These are phyloP conservation scores for Dimargaris verticillata DNA, from an alignment of 192 early-diverging fungal genomes.

Conservation along the genomic window DNA sequence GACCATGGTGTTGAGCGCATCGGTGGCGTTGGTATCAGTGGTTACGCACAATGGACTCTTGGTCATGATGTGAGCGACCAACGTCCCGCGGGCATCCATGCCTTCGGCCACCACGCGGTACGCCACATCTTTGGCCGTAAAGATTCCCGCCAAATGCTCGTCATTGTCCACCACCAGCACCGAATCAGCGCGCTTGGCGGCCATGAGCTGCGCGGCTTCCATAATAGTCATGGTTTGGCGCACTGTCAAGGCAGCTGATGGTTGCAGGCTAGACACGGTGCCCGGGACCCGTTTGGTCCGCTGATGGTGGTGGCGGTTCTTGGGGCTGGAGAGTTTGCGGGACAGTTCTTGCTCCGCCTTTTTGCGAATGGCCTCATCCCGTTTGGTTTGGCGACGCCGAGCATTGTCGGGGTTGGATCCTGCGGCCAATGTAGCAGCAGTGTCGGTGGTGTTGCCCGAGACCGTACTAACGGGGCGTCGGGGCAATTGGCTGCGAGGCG, in stretches of 20 bases:
- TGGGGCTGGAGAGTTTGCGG: slow-evolving; percentile 31
- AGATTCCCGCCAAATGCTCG: slow-evolving; percentile 82
- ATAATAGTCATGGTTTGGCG: slow-evolving; percentile 56
- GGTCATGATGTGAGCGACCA: slow-evolving; percentile 82
- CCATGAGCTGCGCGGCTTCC: slow-evolving; percentile 87
- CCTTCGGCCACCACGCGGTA: slow-evolving; percentile 82
- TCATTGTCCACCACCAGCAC: slow-evolving; percentile 88
- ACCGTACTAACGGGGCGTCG: slow-evolving; percentile 5
- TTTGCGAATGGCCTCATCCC: slow-evolving; percentile 46
- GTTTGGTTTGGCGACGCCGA: slow-evolving; percentile 2
- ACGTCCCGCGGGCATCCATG: slow-evolving; percentile 41
- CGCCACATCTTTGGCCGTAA: slow-evolving; percentile 95
- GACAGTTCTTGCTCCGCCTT: slow-evolving; percentile 55
- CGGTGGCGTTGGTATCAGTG: slow-evolving; percentile 57
- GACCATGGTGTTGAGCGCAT: slow-evolving; percentile 71
- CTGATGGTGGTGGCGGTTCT: slow-evolving; percentile 20
- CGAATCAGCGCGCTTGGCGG: slow-evolving; percentile 89
- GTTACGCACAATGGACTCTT: slow-evolving; percentile 79
- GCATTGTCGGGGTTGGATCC: slow-evolving; percentile 3
- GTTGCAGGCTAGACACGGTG: slow-evolving; percentile 80
- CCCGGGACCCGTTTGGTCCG: slow-evolving; percentile 25
- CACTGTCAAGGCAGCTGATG: slow-evolving; percentile 73
- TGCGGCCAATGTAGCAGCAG: neutral
- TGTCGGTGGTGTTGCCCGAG: slow-evolving; percentile 5
- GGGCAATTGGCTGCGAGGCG: slow-evolving; percentile 7